Evolutionary conservation across 148 eudicot species (phyloP), one percentile per base, ranked within the genome.

Genomic region (Chenopodium suecicum): DNA sequence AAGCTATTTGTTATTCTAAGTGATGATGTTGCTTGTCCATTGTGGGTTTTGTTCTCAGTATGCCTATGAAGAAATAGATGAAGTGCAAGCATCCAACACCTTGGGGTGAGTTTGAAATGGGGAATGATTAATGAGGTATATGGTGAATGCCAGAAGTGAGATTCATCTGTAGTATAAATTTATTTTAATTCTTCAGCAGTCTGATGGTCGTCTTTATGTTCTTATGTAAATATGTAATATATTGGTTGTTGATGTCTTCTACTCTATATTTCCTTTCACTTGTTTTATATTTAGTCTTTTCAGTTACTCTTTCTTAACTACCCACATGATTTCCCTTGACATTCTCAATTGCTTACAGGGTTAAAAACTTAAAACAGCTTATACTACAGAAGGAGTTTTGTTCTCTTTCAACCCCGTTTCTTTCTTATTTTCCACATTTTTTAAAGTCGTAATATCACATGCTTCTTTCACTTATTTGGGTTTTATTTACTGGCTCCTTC

Each of bases 71-170:
- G 88, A 96, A 95, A 79, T 86, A 93, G 78, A 81, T 95, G 62
- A 91, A 93, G 63, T 85, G 90, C 90, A 93, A 95, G 90, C 94
- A 95, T 90, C 98, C 98, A 76, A 90, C 97, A 73, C 89, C 95
- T 2, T 95, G 98, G 98, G 81, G 82, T 81, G 97, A 95, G 82
- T 95, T 95, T 87, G 98, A 95, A 80, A 86, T 85, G 87, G 98
- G 97, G 34, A 76, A 83, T 88, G 83, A 93, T 94, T 74, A 37
- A 88, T 75, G 98, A 94, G 97, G 98, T 94, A 89, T 27, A 80
- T 73, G 52, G 4, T 31, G 13, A 54, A 70, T 31, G 23, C 63
- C 1, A 27, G 37, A 66, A 41, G 4, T 50, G 5, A 3, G 48
- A 62, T 3, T 1, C 32, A 19, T 4, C 50, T 82, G 12, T 65